These are phyloP conservation scores for Cyclotella choctawhatcheeana DNA, from an alignment of 108 stramenopile genomes.

Conservation along the genomic window DNA sequence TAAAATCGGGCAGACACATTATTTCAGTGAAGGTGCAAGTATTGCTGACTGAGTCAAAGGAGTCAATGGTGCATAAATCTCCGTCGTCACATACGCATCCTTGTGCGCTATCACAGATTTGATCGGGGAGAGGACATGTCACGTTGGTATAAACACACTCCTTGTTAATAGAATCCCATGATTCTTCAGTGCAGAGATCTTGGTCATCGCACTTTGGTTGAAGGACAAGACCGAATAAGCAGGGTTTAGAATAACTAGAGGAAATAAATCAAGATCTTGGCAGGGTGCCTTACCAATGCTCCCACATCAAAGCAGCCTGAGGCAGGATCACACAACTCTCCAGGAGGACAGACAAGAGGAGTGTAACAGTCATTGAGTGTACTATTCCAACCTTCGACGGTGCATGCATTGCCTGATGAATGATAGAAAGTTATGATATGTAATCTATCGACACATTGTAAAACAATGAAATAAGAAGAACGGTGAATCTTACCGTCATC, in stretches of 20 bases:
- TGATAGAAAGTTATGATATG: too few species aligned
- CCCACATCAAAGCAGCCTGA: too few species aligned
- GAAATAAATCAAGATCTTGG: too few species aligned
- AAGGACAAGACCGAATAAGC: background rate
- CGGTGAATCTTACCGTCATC: too few species aligned
- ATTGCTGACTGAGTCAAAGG: background rate
- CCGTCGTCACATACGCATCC: background rate
- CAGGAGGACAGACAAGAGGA: background rate
- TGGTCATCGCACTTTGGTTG: slow-evolving; percentile 4
- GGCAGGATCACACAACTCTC: background rate
- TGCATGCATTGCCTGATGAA: background rate
- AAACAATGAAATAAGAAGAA: too few species aligned
- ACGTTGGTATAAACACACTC: background rate
- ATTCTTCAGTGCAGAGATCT: slow-evolving; percentile 8
- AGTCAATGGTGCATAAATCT: slow-evolving; percentile 3
- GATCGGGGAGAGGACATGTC: background rate
- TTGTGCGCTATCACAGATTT: background rate
- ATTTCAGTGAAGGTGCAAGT: background rate
- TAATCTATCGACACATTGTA: too few species aligned
- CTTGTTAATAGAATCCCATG: background rate
- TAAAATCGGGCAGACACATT: background rate
- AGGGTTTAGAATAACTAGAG: background rate
- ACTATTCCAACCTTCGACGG: background rate
- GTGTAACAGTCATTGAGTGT: slow-evolving; percentile 3
- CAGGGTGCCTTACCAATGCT: too few species aligned